Percentiles rank a stretch among this genome's conserved stretches.
These are phyloP conservation scores for Aurantiochytrium sp. DNA, from an alignment of 108 stramenopile genomes.

Conservation along the genomic window DNA sequence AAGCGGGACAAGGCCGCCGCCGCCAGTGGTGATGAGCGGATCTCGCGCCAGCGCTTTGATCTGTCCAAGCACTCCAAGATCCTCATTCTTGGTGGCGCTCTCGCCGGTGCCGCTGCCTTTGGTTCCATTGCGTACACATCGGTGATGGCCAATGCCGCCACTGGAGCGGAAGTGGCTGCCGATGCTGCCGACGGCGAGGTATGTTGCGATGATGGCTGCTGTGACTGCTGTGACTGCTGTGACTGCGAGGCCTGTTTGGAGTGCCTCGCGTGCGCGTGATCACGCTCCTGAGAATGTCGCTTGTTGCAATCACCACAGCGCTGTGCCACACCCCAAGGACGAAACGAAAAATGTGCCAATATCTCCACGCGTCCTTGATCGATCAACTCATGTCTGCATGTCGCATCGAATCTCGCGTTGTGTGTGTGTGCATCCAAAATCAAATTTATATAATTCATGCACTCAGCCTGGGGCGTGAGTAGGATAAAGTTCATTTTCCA, in stretches of 20 bases:
- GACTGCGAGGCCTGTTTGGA: background rate
- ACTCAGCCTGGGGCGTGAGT: too few species aligned
- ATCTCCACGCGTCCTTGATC: too few species aligned
- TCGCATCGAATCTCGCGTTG: too few species aligned
- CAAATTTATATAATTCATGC: too few species aligned
- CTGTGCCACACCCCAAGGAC: too few species aligned
- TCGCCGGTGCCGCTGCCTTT: background rate
- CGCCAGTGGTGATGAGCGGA: background rate
- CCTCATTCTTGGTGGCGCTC: background rate
- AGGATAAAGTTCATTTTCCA: too few species aligned
- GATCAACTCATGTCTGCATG: too few species aligned
- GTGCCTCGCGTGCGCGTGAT: background rate
- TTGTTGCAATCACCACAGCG: too few species aligned
- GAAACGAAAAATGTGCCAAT: too few species aligned
- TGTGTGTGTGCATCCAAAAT: too few species aligned
- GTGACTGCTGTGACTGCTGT: background rate
- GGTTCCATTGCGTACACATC: background rate
- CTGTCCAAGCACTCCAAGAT: background rate
- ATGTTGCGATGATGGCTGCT: background rate
- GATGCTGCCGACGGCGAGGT: background rate
- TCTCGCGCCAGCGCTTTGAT: background rate
- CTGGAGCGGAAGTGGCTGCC: background rate
- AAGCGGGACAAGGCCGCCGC: background rate
- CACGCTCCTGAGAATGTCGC: background rate
- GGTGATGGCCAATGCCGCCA: background rate